phyloP scores from a whole-genome alignment of 2,329 filamentous ascomycete species.

The Aureobasidium subglaciale region DNA sequence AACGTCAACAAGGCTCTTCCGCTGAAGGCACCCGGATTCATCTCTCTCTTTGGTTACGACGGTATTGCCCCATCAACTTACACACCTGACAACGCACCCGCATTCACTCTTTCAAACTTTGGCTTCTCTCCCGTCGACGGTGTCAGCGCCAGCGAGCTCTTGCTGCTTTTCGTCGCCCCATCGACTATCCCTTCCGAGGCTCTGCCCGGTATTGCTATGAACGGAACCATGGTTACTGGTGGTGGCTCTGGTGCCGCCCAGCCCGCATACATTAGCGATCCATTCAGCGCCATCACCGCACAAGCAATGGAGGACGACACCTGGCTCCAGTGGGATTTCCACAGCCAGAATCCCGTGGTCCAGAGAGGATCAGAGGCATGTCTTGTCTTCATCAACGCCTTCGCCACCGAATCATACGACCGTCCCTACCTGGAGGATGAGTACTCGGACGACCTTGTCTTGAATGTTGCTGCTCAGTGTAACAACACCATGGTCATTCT shows the following conservation, averaged over 20 bases:
- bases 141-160: not conserved
- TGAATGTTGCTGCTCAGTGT: constrained; percentile 52
- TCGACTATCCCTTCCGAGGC: constrained; percentile 31
- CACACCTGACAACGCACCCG: constrained; percentile 7
- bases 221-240: constrained; percentile 30
- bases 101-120: constrained; percentile 1
- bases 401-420: constrained; percentile 33
- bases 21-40: constrained; percentile 40
- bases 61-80: constrained; percentile 25
- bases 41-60: constrained; percentile 60
- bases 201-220: constrained; percentile 16
- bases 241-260: constrained; percentile 30
- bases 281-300: constrained; percentile 30
- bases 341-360: constrained; percentile 42
- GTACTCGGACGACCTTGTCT: constrained; percentile 49
- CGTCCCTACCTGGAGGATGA: constrained; percentile 30
- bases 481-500: constrained; percentile 58
- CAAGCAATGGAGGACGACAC: constrained; percentile 46
- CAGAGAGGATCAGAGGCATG: constrained; percentile 34
- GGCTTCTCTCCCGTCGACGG: not conserved
- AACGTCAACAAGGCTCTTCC: constrained; percentile 52
- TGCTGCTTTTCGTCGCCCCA: constrained; percentile 16
- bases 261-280: constrained; percentile 29
- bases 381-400: constrained; percentile 56
- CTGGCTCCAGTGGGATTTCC: constrained; percentile 54